Percentiles rank a stretch among this genome's conserved stretches.
These are phyloP conservation scores for Kwoniella sp. DNA, from an alignment of 768 basidiomycete genomes.

Conservation along the genomic window DNA sequence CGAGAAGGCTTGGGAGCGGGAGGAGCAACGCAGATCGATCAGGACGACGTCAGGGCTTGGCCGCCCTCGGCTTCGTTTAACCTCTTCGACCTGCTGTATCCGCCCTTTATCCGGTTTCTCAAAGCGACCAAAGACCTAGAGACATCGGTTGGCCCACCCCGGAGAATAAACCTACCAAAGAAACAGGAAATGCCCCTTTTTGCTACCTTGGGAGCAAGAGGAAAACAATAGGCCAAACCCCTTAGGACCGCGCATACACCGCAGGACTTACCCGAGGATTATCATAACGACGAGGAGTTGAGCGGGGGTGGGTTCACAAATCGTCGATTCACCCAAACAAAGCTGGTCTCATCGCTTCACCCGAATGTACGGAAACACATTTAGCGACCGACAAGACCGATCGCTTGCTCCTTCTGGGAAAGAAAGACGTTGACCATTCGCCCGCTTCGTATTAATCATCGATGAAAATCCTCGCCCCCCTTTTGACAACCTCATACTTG, in stretches of 20 bases:
- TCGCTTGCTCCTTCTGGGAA: background rate
- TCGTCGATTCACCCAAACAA: background rate
- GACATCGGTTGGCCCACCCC: slow-evolving; percentile 1
- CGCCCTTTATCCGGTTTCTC: background rate
- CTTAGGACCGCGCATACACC: background rate
- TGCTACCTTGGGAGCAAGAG: too few relatives aligned
- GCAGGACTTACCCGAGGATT: background rate
- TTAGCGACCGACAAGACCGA: slow-evolving; percentile 3
- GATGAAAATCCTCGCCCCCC: background rate
- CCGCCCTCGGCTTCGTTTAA: background rate
- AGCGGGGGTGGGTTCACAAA: background rate
- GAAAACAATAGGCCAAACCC: background rate
- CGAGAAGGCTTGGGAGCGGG: background rate
- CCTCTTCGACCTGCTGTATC: background rate
- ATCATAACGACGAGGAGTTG: too few relatives aligned
- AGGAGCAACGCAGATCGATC: background rate
- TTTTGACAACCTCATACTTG: background rate
- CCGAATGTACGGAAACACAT: background rate
- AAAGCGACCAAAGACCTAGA: background rate
- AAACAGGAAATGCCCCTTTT: background rate
- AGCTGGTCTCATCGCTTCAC: background rate
- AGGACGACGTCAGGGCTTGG: background rate
- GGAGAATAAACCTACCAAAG: slow-evolving; percentile 1
- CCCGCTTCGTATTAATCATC: background rate
- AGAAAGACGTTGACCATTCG: background rate